Evolutionary conservation across 1,139 yeast genomes (phyloP).

Genomic region (Kodamaea arcana): DNA sequence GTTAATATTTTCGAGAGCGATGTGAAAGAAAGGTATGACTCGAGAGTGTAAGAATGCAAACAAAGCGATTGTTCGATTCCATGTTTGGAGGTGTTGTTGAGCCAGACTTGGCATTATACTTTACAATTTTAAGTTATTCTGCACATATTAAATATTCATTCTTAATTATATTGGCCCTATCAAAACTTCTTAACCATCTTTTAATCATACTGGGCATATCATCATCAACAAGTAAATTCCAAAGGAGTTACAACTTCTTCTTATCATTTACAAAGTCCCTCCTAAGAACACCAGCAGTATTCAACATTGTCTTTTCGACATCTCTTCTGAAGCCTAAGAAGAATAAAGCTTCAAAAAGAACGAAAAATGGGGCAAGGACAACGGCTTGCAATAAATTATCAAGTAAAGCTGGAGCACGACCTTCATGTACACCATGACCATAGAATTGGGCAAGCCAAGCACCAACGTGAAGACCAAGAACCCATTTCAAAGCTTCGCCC

Average conservation of each 20-base stretch:
- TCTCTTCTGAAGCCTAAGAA: constrained; percentile 56
- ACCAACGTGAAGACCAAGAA: constrained; percentile 40
- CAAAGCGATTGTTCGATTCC: too few species aligned
- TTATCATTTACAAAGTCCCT: constrained; percentile 17
- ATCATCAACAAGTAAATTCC: too few species aligned
- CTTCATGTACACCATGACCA: constrained; percentile 83
- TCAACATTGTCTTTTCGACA: constrained; percentile 53
- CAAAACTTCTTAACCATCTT: neutral
- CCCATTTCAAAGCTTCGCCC: neutral
- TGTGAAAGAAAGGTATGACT: constrained; percentile 32
- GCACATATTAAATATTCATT: neutral
- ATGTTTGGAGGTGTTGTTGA: too few species aligned
- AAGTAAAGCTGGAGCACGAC: constrained; percentile 79
- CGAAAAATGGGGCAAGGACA: constrained; percentile 89
- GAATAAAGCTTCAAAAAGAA: constrained; percentile 72
- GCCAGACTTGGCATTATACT: too few species aligned
- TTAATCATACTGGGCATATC: neutral
- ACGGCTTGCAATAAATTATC: constrained; percentile 82
- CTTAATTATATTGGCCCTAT: neutral
- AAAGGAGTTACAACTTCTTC: too few species aligned
- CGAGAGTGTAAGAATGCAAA: too few species aligned
- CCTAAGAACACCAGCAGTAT: constrained; percentile 39
- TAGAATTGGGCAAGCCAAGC: constrained; percentile 87
- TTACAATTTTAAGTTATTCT: neutral
- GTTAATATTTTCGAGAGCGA: constrained; percentile 57